Base-by-base conservation (phyloP, 2,329 filamentous ascomycete species). In the Stagonosporopsis tanaceti region DNA sequence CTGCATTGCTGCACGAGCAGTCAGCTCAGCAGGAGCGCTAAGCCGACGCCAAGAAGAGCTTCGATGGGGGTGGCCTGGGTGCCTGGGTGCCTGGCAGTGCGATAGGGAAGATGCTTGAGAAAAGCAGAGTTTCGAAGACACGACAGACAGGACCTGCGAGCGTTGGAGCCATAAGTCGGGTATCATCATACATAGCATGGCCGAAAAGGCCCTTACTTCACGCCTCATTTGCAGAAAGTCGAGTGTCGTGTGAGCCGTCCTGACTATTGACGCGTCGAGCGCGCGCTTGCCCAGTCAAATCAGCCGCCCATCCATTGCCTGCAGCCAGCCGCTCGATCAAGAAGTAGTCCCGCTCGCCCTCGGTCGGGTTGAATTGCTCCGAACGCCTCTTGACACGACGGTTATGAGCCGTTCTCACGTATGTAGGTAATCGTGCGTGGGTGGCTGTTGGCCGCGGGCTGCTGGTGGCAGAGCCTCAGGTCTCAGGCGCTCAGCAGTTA, bases 341-440 rank as follows among this genome's bases (percentile, higher is more conserved):
- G 54, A 27, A 52, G 24, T 34, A 40, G 39, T 35, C 28, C 54
- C 54, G 54, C 50, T 57, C 54, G 48, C 48, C 45, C 44, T 25
- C 22, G 32, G 28, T 47, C 53, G 53, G 53, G n/a, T 41, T 20
- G 37, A 39, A 57, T 45, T 44, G 32, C 44, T 48, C 54, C 54
- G 54, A 34, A 4, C 39, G 39, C 15, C 30, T 24, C 28, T 28
- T 14, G 40, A 35, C 44, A 30, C 34, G 42, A 47, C 17, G 42
- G 32, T 39, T 37, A 50, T 41, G 54, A 45, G 50, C 48, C 54
- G 50, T 45, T n/a, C 41, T 53, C 48, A 48, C 47, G 54, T 47
- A 53, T 48, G 39, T 37, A 57, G 50, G 32, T 25, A 45, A 30
- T 45, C 41, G 45, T 57, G 38, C 38, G 35, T 50, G 54, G 44